Evolutionary conservation across 371 early-diverging fungal species (phyloP).

Genomic region (Conidiobolus incongruus): DNA sequence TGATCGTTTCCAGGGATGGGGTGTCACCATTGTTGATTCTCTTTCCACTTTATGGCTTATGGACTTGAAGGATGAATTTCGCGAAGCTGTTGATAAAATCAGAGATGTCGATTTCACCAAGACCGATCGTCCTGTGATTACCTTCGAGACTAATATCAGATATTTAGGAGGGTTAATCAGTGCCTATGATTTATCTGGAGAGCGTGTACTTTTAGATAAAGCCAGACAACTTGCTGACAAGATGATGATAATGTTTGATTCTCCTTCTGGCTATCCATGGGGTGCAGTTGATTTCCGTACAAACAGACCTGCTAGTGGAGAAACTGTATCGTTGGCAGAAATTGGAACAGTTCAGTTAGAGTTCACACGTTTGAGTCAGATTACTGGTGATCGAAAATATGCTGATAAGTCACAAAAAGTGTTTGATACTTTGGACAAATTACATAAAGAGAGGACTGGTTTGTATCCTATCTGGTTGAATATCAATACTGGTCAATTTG

Average conservation of each 20-base stretch:
- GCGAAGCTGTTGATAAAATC: constrained; percentile 30
- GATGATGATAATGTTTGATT: constrained; percentile 50
- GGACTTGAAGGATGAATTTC: constrained; percentile 43
- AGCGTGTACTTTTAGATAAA: constrained; percentile 33
- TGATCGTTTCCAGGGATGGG: constrained; percentile 20
- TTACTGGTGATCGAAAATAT: constrained; percentile 42
- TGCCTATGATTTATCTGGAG: constrained; percentile 54
- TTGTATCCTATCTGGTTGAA: constrained; percentile 21
- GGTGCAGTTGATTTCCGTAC: constrained; percentile 29
- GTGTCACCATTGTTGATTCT: constrained; percentile 59
- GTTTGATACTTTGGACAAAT: not conserved
- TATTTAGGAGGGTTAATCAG: constrained; percentile 57
- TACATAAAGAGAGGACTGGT: constrained; percentile 22
- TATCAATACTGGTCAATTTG: constrained; percentile 7
- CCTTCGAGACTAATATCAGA: constrained; percentile 79
- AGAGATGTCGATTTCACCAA: constrained; percentile 18
- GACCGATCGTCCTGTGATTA: constrained; percentile 8
- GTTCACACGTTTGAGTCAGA: constrained; percentile 54
- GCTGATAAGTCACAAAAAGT: constrained; percentile 8
- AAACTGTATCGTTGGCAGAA: constrained; percentile 49
- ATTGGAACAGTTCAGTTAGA: constrained; percentile 74
- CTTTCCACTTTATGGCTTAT: constrained; percentile 65
- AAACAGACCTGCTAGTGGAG: constrained; percentile 10
- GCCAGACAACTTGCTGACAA: constrained; percentile 59
- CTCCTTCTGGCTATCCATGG: constrained; percentile 52